A percentile compares a stretch with the other conserved stretches of the same genome.
Evolutionary conservation across 1,284 basidiomycete genomes (phyloP).

Genomic region (Uromyces viciae-fabae): DNA sequence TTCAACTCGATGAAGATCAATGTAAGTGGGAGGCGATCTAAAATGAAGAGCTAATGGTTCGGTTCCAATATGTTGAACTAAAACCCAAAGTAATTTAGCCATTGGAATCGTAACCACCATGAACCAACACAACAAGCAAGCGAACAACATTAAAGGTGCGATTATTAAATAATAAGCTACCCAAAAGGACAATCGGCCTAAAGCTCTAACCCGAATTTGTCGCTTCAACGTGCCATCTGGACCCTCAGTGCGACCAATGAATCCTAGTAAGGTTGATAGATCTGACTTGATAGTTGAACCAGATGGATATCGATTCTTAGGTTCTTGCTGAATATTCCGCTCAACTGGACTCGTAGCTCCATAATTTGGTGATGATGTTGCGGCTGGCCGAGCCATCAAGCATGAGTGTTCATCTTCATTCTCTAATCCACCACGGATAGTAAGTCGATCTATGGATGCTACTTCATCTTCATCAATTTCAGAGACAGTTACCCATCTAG

Average conservation of each 20-base stretch:
- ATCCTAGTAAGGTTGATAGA: constrained; percentile 15
- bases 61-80: constrained; percentile 75
- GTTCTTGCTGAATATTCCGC: constrained; percentile 36
- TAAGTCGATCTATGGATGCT: constrained; percentile 55
- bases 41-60: constrained; percentile 86
- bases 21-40: constrained; percentile 69
- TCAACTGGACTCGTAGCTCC: constrained; percentile 20
- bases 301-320: constrained; percentile 49
- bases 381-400: background rate
- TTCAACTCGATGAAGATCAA: constrained; percentile 50
- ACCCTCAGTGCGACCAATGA: constrained; percentile 53
- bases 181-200: constrained; percentile 71
- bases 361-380: constrained; percentile 13
- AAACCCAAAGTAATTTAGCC: constrained; percentile 92
- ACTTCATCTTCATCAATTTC: constrained; percentile 56
- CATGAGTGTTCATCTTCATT: constrained; percentile 6
- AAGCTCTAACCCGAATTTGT: constrained; percentile 54
- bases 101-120: constrained; percentile 93
- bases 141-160: constrained; percentile 79
- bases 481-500: constrained; percentile 46
- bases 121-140: constrained; percentile 86
- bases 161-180: constrained; percentile 69
- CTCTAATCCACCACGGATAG: constrained; percentile 51
- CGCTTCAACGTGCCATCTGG: constrained; percentile 49
- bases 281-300: constrained; percentile 46